These are phyloP conservation scores for Lactarius sanguifluus DNA, from an alignment of 768 basidiomycete genomes.

Conservation along the genomic window DNA sequence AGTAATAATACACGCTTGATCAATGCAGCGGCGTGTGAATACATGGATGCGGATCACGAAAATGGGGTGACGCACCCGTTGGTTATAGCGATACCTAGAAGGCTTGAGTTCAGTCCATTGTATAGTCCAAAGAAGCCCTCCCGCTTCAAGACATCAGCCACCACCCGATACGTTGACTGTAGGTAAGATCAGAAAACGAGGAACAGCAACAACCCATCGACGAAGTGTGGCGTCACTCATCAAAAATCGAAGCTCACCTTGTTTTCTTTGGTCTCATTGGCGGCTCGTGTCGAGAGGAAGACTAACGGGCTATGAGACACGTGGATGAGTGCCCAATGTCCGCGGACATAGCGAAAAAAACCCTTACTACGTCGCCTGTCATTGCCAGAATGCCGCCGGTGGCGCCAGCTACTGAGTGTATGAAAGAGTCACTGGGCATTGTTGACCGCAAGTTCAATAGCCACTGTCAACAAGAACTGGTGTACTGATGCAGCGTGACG, in stretches of 20 bases:
- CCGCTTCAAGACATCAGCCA: conserved; percentile 73
- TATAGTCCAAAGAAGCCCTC: conserved; percentile 88
- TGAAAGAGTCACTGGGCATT: conserved; percentile 61
- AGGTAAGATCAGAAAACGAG: conserved; percentile 1
- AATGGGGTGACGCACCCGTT: conserved; percentile 61
- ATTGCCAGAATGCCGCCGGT: conserved; percentile 89
- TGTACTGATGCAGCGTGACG: background rate
- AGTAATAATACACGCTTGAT: conserved; percentile 86
- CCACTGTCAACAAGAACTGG: background rate
- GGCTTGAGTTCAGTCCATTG: conserved; percentile 78
- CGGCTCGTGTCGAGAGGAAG: conserved; percentile 89
- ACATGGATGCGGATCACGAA: background rate
- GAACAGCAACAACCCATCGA: conserved; percentile 14
- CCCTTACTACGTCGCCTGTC: conserved; percentile 80
- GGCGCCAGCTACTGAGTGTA: conserved; percentile 88
- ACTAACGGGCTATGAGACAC: conserved; percentile 72
- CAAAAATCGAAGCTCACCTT: conserved; percentile 50
- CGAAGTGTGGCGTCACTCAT: background rate
- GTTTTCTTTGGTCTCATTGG: conserved; percentile 80
- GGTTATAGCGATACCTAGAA: conserved; percentile 90
- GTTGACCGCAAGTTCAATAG: conserved; percentile 2
- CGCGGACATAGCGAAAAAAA: conserved; percentile 11
- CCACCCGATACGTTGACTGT: conserved; percentile 63
- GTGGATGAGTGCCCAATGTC: conserved; percentile 19
- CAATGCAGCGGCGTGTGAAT: background rate